Base-by-base conservation (phyloP, 495 filamentous ascomycete species). In the Hypomontagnella monticulosa region DNA sequence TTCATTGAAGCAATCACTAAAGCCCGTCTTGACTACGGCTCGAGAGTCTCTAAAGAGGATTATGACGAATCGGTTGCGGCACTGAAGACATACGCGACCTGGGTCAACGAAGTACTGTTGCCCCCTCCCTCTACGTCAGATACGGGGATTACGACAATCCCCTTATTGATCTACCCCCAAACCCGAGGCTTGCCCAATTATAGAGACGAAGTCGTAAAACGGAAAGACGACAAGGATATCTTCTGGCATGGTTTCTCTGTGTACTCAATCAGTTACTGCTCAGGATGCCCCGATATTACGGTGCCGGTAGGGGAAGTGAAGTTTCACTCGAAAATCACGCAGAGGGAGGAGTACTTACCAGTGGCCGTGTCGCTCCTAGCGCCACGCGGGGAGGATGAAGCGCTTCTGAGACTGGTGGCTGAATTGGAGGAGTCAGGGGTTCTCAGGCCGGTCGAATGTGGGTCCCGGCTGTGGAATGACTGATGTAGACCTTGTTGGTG, bases 351-450 rank as follows among this genome's bases (percentile, higher is more conserved):
- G 66, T 78, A 78, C 32, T 57, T 88, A 33, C 86, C 85, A 4
- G 85, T 88, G 0, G 80, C 81, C 0, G 73, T 87, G 23, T 80
- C 83, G 51, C 75, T 89, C 18, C 69, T 84, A 53, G 84, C 80
- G 10, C 80, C 84, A 0, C 78, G 80, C 18, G 85, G 83, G 0
- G 86, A 85, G 59, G 85, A 88, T 72, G 74, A 78, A 1, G 79
- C 87, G 71, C 71, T 88, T 36, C 84, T 82, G 18, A 76, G 72
- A 9, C 61, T 88, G 33, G 74, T 85, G 10, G 65, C 77, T 37
- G 80, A 80, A 32, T 60, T 88, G 15, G 69, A 76, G 2, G 58
- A 63, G n/a, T 74, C 70, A 0, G 82, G 81, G 1, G 81, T 88
- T 48, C 34, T 88, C 38, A 76, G 75, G 47, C 53, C 36, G 14